phyloP scores from a whole-genome alignment of 495 filamentous ascomycete genomes.

The Trichoderma parareesei region DNA sequence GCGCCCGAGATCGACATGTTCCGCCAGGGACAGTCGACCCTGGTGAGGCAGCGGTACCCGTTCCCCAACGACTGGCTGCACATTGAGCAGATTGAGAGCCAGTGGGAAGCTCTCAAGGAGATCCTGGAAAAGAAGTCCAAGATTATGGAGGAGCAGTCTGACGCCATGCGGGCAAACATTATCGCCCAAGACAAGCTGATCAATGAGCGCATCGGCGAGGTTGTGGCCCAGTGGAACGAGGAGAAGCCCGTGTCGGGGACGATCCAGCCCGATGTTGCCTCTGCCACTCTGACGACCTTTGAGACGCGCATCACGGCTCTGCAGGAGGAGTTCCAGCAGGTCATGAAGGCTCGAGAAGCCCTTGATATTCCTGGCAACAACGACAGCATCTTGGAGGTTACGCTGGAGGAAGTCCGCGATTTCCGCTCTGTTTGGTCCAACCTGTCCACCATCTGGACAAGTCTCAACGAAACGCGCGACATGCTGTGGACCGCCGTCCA shows the following conservation, averaged over 20 bases:
- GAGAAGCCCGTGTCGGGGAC: conserved; percentile 95
- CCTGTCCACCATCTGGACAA: conserved; percentile 93
- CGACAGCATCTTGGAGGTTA: conserved; percentile 66
- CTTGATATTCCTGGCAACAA: conserved; percentile 75
- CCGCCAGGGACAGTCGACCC: conserved; percentile 84
- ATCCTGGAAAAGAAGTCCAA: conserved; percentile 82
- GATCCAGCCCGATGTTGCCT: conserved; percentile 80
- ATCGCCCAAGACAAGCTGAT: conserved; percentile 88
- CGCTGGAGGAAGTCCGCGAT: conserved; percentile 95
- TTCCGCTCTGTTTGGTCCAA: conserved; percentile 98
- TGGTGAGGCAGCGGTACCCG: conserved; percentile 83
- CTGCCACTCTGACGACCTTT: conserved; percentile 67
- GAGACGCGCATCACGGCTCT: conserved; percentile 73
- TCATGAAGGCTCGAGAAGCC: conserved; percentile 91
- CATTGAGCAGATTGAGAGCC: conserved; percentile 86
- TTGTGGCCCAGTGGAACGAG: conserved; percentile 79
- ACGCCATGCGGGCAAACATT: conserved; percentile 93
- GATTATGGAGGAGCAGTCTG: conserved; percentile 90
- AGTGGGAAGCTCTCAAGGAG: conserved; percentile 88
- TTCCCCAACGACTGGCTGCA: conserved; percentile 89
- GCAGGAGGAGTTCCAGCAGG: conserved; percentile 83
- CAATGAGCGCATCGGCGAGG: conserved; percentile 73
- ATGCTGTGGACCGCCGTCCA: conserved; percentile 88
- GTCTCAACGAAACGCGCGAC: conserved; percentile 85
- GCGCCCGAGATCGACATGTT: conserved; percentile 93